Evolutionary conservation across 805 yeast species (phyloP).

Genomic region (Kodamaea kaohsiungensis): DNA sequence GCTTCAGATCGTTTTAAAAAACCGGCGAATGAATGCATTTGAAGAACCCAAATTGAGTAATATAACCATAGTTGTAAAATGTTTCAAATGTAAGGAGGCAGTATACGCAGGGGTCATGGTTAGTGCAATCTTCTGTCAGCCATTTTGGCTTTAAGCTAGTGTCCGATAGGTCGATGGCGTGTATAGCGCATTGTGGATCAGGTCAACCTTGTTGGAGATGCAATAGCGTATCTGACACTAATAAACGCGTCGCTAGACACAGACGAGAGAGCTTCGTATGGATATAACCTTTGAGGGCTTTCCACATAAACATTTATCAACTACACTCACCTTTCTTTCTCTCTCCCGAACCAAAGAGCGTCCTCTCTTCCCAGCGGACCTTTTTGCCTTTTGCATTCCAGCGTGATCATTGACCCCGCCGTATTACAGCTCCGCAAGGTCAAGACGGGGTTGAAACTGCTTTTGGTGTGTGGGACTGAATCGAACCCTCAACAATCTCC

Average conservation of each 20-base stretch:
- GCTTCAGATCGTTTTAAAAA: neutral
- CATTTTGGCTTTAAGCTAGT: neutral
- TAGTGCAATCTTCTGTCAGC: neutral
- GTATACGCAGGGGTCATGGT: neutral
- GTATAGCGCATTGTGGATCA: neutral
- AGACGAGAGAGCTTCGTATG: neutral
- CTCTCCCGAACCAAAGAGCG: neutral
- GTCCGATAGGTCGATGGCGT: neutral
- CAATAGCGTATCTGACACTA: neutral
- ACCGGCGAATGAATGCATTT: neutral
- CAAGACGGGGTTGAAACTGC: slow-evolving; percentile 2
- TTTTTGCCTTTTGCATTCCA: neutral
- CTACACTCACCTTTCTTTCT: neutral
- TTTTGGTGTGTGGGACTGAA: neutral
- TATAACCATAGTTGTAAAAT: neutral
- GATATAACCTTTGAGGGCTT: neutral
- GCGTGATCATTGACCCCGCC: neutral
- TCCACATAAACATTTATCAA: neutral
- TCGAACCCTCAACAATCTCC: neutral
- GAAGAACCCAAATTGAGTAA: neutral
- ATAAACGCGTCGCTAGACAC: neutral
- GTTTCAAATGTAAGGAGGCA: slow-evolving; percentile 1
- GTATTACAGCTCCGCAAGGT: slow-evolving; percentile 1
- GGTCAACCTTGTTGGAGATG: neutral
- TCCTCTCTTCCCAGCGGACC: neutral